These are phyloP conservation scores for Colletotrichum echinochloae DNA, from an alignment of 2,329 filamentous ascomycete genomes.

Conservation along the genomic window DNA sequence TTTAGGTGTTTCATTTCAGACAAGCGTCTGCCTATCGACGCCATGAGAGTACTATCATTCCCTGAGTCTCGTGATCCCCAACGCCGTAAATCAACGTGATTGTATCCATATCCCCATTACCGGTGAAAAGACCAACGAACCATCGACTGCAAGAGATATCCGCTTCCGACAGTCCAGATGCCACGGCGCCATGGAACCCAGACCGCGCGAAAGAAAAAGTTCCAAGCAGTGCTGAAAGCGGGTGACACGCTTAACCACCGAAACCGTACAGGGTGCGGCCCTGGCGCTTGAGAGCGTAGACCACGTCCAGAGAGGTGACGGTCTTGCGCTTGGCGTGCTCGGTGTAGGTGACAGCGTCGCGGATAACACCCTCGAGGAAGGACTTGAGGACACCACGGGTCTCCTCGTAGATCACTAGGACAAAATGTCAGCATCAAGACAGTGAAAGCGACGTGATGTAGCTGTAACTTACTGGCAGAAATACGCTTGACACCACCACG, in stretches of 20 bases:
- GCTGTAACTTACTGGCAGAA: slow-evolving; percentile 79
- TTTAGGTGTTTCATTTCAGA: slow-evolving; percentile 42
- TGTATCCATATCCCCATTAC: slow-evolving; percentile 40
- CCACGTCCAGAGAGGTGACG: slow-evolving; percentile 76
- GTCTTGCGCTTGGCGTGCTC: slow-evolving; percentile 87
- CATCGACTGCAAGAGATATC: not conserved
- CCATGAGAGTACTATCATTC: slow-evolving; percentile 41
- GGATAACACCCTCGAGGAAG: slow-evolving; percentile 82
- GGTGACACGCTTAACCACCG: slow-evolving; percentile 74
- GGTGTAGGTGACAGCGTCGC: slow-evolving; percentile 82
- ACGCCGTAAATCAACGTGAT: slow-evolving; percentile 44
- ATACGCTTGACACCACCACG: slow-evolving; percentile 99
- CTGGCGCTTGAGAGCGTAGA: slow-evolving; percentile 77
- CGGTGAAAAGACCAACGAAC: slow-evolving; percentile 40
- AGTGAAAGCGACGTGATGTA: too few species aligned
- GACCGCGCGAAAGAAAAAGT: not conserved
- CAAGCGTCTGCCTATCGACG: slow-evolving; percentile 43
- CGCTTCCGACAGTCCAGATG: not conserved
- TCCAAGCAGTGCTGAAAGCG: slow-evolving; percentile 16
- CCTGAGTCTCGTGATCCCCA: slow-evolving; percentile 43
- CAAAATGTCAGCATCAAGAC: slow-evolving; percentile 35
- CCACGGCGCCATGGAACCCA: slow-evolving; percentile 23
- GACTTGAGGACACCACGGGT: slow-evolving; percentile 82
- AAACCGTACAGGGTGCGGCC: slow-evolving; percentile 87
- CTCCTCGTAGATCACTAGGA: slow-evolving; percentile 80